phyloP scores from a whole-genome alignment of 2,329 filamentous ascomycete genomes.

The Paramyrothecium sp. region DNA sequence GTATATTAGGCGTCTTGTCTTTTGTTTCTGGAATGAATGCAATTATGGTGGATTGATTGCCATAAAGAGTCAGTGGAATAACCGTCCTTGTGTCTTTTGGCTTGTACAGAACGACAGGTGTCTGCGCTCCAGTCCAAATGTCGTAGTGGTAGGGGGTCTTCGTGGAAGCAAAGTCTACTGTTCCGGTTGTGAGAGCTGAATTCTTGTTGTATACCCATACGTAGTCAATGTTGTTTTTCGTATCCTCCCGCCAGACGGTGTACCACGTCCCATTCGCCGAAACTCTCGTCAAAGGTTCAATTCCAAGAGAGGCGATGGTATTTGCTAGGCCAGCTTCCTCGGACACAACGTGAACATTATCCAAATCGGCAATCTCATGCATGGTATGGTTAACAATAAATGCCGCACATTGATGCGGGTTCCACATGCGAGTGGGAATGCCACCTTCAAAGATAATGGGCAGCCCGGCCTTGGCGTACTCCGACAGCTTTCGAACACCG shows the following conservation, averaged over 20 bases:
- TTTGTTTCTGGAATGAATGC: background rate
- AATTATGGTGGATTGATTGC: background rate
- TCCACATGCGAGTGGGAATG: background rate
- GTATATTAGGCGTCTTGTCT: background rate
- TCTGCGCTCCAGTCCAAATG: background rate
- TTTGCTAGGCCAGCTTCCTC: background rate
- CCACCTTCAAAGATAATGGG: slow-evolving; percentile 34
- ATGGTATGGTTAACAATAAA: background rate
- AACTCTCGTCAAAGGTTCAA: background rate
- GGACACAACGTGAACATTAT: background rate
- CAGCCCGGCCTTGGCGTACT: slow-evolving; percentile 30
- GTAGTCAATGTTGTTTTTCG: background rate
- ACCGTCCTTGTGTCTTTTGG: background rate
- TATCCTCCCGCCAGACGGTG: background rate
- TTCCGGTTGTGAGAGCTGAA: background rate
- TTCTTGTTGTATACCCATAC: background rate
- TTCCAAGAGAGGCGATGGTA: background rate
- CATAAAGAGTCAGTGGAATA: background rate
- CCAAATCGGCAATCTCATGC: background rate
- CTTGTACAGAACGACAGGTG: background rate
- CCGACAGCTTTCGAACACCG: background rate
- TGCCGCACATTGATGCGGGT: background rate
- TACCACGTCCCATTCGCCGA: background rate
- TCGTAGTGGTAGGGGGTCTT: background rate
- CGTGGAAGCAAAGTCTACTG: background rate